phyloP scores from a whole-genome alignment of 2,329 filamentous ascomycete species.

The Ophiocordyceps camponoti-leonardi region DNA sequence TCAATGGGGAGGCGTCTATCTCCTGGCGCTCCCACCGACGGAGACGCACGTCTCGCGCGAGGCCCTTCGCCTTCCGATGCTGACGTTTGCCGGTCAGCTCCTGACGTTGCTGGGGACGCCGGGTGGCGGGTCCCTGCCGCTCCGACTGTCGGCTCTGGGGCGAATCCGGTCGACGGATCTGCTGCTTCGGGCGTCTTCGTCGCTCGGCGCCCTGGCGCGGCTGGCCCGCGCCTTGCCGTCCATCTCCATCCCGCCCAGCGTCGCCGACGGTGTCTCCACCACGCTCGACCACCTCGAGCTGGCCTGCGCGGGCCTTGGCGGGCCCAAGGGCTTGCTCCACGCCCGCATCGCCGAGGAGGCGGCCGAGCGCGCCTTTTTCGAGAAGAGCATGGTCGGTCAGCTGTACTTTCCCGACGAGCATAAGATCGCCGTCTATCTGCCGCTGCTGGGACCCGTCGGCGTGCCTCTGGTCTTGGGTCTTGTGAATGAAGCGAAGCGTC shows the following conservation, averaged over 20 bases:
- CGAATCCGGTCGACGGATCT: conserved; percentile 77
- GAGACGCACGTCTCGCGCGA: conserved; percentile 40
- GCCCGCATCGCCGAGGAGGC: conserved; percentile 75
- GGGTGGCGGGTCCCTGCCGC: conserved; percentile 62
- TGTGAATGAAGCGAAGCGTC: conserved; percentile 61
- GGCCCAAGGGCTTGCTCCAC: conserved; percentile 52
- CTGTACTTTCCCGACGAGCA: conserved; percentile 98
- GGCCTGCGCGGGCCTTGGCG: conserved; percentile 56
- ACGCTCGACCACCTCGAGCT: conserved; percentile 62
- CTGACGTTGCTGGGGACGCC: conserved; percentile 77
- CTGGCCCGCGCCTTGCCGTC: conserved; percentile 70
- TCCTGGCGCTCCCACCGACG: conserved; percentile 30
- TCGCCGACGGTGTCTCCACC: conserved; percentile 69
- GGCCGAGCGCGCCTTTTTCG: conserved; percentile 89
- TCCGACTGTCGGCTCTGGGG: conserved; percentile 69
- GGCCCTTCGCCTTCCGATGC: conserved; percentile 60
- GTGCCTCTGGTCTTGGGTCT: conserved; percentile 76
- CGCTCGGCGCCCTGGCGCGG: conserved; percentile 79
- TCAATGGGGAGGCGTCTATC: conserved; percentile 70
- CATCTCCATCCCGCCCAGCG: conserved; percentile 77
- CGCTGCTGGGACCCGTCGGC: conserved; percentile 74
- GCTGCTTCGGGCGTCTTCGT: conserved; percentile 77
- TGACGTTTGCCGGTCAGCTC: conserved; percentile 82
- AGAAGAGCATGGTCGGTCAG: conserved; percentile 97
- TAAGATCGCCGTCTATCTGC: conserved; percentile 91